phyloP scores from a whole-genome alignment of 2,329 filamentous ascomycete species.

The Neonectria hederae region DNA sequence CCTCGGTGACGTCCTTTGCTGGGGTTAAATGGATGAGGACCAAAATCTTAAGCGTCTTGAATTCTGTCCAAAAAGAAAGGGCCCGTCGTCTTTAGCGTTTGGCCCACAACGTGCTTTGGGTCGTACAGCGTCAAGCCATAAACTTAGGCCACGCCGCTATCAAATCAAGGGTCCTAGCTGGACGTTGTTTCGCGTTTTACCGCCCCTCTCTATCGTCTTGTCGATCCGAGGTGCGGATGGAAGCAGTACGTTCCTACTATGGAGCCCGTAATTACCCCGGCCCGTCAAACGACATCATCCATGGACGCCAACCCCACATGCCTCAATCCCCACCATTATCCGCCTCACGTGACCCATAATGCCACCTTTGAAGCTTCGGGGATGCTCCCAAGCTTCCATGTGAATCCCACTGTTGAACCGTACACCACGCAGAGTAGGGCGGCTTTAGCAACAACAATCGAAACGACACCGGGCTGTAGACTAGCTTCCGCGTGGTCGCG shows the following conservation, averaged over 20 bases:
- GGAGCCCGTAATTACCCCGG: background rate
- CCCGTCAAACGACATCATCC: background rate
- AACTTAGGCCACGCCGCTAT: background rate
- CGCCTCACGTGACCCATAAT: background rate
- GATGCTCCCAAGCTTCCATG: conserved; percentile 1
- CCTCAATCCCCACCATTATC: background rate
- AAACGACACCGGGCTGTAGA: background rate
- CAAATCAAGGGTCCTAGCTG: background rate
- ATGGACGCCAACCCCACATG: background rate
- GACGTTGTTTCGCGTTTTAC: background rate
- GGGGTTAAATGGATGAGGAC: no score
- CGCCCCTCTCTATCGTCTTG: background rate
- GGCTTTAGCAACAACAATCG: conserved; percentile 8
- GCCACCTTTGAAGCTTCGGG: conserved; percentile 22
- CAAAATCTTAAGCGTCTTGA: background rate
- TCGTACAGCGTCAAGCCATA: background rate
- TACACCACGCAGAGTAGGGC: background rate
- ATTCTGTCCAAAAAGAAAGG: background rate
- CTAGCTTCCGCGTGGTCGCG: background rate
- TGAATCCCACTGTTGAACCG: background rate
- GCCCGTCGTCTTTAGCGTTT: background rate
- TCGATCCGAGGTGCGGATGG: background rate
- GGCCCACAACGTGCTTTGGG: background rate
- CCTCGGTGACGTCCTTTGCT: conserved; percentile 16
- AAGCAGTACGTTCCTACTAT: background rate